Evolutionary conservation across 768 basidiomycete species (phyloP).

Genomic region (Auricularia cornea): DNA sequence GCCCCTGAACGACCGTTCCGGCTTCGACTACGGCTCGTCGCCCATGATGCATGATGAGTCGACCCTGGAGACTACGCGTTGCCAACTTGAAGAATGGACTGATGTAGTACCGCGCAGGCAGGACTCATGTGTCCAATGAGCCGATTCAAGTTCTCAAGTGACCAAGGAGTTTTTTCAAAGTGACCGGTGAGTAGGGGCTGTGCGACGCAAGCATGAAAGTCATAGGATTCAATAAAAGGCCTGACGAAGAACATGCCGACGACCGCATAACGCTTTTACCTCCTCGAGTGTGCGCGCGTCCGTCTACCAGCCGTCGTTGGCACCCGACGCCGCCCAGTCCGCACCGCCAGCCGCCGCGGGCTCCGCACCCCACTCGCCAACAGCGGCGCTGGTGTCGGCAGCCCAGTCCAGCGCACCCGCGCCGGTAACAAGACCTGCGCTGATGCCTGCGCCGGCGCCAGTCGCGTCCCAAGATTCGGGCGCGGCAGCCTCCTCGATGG

Average conservation of each 20-base stretch:
- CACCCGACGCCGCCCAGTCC: constrained; percentile 25
- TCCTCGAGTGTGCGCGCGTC: background rate
- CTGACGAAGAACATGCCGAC: background rate
- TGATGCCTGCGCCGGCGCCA: constrained; percentile 64
- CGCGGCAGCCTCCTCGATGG: constrained; percentile 41
- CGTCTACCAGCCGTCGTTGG: constrained; percentile 2
- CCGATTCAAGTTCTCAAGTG: no score
- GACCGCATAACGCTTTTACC: background rate
- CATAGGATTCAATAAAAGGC: background rate
- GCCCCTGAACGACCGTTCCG: no score
- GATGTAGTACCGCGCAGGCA: no score
- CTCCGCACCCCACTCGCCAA: constrained; percentile 83
- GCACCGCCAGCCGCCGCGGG: constrained; percentile 37
- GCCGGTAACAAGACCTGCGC: constrained; percentile 47
- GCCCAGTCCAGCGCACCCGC: constrained; percentile 81
- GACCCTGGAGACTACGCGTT: no score
- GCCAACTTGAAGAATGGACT: no score
- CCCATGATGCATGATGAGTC: no score
- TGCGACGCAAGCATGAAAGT: background rate
- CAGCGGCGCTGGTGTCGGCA: constrained; percentile 48
- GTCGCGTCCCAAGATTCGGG: constrained; percentile 67
- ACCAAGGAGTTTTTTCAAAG: no score
- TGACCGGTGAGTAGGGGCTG: no score
- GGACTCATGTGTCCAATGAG: no score
- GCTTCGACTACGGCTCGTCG: no score